Base-by-base conservation (phyloP, 306 rosid species). In the Lathyrus sativus region DNA sequence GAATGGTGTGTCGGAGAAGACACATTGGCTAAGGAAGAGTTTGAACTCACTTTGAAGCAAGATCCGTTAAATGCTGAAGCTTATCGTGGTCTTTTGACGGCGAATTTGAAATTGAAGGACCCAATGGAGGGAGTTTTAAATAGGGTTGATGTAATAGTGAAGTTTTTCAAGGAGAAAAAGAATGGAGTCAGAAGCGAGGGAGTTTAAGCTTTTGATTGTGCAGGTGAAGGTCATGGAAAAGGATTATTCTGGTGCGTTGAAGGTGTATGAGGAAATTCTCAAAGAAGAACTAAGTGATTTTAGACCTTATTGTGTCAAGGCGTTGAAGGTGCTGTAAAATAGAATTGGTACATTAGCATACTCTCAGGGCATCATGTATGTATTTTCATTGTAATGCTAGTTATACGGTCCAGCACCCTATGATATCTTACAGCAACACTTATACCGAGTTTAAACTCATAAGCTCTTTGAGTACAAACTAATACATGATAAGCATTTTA, bases 281-380 rank as follows among this genome's bases (percentile, higher is more conserved):
- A 87, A 61, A 78, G 90, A 88, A 19, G 95, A 93, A 64, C 98
- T 95, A 0, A 79, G 82, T 63, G 98, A 93, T 83, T 93, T 86
- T 79, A 85, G 97, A 80, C 97, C 97, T 15, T 84, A 88, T 68
- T 93, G 65, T 86, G 99, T 86, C 96, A 84, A 19, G 74, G n/a
- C n/a, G n/a, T n/a, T n/a, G n/a, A n/a, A n/a, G 96, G 97, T 77
- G 80, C 43, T 19, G 65, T 51, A 55, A 56, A 65, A 44, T 73
- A n/a, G 15, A 51, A 29, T 9, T 60, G 38, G 41, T 24, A 2
- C 26, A 24, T 24, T 19, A 19, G 22, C 22, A 19, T 19, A 19
- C 22, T 19, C 22, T 19, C 22, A 19, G 22, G 22, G 22, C 22
- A 19, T 19, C 22, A 19, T 19, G 22, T 19, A 19, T 19, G 22